Percentiles rank a stretch among this genome's conserved stretches.
These are phyloP conservation scores for Tremella fuciformis DNA, from an alignment of 768 basidiomycete genomes.

Conservation along the genomic window DNA sequence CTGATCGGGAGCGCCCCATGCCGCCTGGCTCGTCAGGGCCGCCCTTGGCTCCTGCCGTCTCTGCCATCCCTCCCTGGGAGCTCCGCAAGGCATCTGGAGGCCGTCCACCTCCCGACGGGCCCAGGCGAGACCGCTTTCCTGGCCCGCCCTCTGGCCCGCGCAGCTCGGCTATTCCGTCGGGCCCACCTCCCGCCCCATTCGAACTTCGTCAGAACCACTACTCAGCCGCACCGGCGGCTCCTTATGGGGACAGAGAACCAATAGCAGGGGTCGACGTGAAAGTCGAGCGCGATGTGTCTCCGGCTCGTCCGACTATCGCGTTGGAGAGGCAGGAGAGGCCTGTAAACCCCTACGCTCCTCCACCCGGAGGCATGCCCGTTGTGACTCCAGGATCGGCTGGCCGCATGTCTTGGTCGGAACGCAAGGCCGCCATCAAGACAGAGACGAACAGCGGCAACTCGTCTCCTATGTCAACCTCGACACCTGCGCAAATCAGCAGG, in stretches of 20 bases:
- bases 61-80: constrained; percentile 1
- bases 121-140: no score
- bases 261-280: background rate
- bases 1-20: background rate
- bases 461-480: background rate
- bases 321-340: background rate
- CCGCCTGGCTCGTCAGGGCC: background rate
- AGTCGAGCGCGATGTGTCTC: background rate
- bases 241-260: background rate
- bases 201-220: no score
- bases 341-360: background rate
- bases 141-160: no score
- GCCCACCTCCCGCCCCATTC: no score
- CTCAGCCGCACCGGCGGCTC: background rate
- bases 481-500: background rate
- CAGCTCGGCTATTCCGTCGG: no score
- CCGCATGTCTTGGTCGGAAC: constrained; percentile 3
- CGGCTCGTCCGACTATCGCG: background rate
- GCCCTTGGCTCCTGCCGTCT: background rate
- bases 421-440: background rate
- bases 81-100: background rate
- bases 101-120: background rate
- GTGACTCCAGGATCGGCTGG: background rate
- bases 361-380: background rate
- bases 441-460: background rate